These are phyloP conservation scores for Rubia tinctorum DNA, from an alignment of 305 asterid species.

Conservation along the genomic window DNA sequence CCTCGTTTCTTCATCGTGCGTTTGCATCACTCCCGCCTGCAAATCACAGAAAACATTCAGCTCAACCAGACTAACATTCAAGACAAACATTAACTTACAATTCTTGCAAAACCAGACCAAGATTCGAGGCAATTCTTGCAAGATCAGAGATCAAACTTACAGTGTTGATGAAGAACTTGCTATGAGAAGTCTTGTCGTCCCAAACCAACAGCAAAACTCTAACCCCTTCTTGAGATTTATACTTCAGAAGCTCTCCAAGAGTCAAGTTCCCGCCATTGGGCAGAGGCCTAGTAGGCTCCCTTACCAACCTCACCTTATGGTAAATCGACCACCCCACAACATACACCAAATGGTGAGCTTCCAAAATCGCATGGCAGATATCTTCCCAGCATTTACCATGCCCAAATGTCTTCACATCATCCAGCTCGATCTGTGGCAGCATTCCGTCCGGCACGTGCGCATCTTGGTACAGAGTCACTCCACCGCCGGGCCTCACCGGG, in stretches of 20 bases:
- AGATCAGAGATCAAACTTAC: slow-evolving; percentile 31
- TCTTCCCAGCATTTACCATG: slow-evolving; percentile 17
- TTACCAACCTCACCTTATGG: slow-evolving; percentile 82
- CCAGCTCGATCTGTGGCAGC: slow-evolving; percentile 19
- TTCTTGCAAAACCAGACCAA: background rate
- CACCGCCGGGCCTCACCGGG: slow-evolving; percentile 75
- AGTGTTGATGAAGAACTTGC: slow-evolving; percentile 79
- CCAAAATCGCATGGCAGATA: slow-evolving; percentile 15
- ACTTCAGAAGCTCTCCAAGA: slow-evolving; percentile 86
- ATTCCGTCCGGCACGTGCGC: slow-evolving; percentile 73
- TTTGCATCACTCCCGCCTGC: slow-evolving; percentile 92
- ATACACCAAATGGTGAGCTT: slow-evolving; percentile 18
- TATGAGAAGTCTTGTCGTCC: slow-evolving; percentile 99
- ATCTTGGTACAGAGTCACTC: slow-evolving; percentile 79
- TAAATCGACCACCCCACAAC: slow-evolving; percentile 83
- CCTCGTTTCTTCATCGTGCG: slow-evolving; percentile 94
- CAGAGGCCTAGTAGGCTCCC: slow-evolving; percentile 75
- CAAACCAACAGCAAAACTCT: slow-evolving; percentile 87
- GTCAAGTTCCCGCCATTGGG: slow-evolving; percentile 82
- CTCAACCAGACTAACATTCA: background rate
- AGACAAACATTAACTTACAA: background rate
- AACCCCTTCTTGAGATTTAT: slow-evolving; percentile 94
- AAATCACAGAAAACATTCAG: background rate
- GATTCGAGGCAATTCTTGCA: background rate
- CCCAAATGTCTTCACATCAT: background rate